Evolutionary conservation across 495 filamentous ascomycete species (phyloP).

Genomic region (Lasiosphaeria hispida): DNA sequence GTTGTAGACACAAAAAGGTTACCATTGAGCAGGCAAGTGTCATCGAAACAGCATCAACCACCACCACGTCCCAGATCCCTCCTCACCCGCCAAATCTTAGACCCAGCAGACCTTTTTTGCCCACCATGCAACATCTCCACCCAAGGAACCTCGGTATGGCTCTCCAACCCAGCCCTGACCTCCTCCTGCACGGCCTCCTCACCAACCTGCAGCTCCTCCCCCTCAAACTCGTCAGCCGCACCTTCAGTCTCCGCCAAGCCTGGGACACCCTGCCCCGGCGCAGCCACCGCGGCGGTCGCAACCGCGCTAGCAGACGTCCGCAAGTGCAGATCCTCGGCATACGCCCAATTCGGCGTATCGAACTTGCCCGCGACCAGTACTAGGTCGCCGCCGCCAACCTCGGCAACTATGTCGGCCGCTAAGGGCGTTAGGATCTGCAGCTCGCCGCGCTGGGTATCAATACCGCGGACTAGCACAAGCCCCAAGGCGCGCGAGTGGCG

Average conservation of each 20-base stretch:
- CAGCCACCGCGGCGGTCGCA: neutral
- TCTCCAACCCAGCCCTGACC: conserved; percentile 6
- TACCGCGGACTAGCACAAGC: conserved; percentile 53
- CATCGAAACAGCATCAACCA: no score
- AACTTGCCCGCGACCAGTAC: conserved; percentile 58
- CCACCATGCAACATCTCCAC: conserved; percentile 49
- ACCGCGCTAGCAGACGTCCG: neutral
- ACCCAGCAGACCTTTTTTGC: conserved; percentile 47
- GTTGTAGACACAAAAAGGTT: no score
- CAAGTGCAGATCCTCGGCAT: conserved; percentile 49
- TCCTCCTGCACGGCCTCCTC: conserved; percentile 8
- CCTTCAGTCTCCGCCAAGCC: neutral
- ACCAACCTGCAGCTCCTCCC: conserved; percentile 18
- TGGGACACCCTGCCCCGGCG: neutral
- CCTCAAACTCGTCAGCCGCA: conserved; percentile 20
- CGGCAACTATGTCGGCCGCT: conserved; percentile 27
- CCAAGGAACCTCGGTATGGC: conserved; percentile 45
- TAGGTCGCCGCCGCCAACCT: conserved; percentile 35
- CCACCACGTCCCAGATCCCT: conserved; percentile 44
- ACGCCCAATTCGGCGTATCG: conserved; percentile 59
- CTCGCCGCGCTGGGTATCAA: conserved; percentile 42
- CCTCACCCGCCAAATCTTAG: conserved; percentile 54
- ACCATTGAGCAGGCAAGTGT: no score
- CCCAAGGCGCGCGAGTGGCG: conserved; percentile 44
- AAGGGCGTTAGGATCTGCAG: conserved; percentile 57